Evolutionary conservation across 768 basidiomycete species (phyloP).

Genomic region (Termitomyces sp.): DNA sequence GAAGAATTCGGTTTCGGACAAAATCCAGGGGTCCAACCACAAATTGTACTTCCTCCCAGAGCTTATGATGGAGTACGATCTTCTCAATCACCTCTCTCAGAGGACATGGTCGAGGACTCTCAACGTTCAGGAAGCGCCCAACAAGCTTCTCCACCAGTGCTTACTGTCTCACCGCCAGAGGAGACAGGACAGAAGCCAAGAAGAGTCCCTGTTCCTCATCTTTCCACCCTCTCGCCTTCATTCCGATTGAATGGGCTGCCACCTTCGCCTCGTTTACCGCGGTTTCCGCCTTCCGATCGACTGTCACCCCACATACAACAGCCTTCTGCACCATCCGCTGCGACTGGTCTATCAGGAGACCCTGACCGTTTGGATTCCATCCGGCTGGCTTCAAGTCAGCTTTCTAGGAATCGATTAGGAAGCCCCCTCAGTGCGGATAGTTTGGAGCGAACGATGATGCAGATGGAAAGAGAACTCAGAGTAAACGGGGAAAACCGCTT

Average conservation of each 20-base stretch:
- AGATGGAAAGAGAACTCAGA: constrained; percentile 8
- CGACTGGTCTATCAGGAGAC: not conserved
- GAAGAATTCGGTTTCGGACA: constrained; percentile 11
- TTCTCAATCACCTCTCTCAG: constrained; percentile 2
- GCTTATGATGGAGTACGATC: constrained; percentile 4
- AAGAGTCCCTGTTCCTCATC: constrained; percentile 6
- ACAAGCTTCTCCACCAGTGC: constrained; percentile 1
- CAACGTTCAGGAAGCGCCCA: not conserved
- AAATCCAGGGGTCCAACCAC: constrained; percentile 1
- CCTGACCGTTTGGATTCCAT: not conserved
- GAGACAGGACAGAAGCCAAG: not conserved
- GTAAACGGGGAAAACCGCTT: not conserved
- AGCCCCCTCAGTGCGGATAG: constrained; percentile 6
- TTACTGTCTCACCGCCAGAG: constrained; percentile 8
- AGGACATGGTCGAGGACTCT: not conserved
- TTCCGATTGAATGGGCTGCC: constrained; percentile 5
- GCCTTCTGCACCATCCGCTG: not conserved
- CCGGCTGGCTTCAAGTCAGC: not conserved
- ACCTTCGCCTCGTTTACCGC: constrained; percentile 5
- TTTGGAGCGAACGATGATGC: constrained; percentile 9
- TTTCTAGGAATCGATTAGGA: not conserved
- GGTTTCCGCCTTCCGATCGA: not conserved
- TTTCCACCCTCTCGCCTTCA: not conserved
- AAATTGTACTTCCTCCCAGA: constrained; percentile 2
- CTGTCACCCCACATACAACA: not conserved